These are phyloP conservation scores for Kurtzmaniella fragi DNA, from an alignment of 805 yeast species.

Conservation along the genomic window DNA sequence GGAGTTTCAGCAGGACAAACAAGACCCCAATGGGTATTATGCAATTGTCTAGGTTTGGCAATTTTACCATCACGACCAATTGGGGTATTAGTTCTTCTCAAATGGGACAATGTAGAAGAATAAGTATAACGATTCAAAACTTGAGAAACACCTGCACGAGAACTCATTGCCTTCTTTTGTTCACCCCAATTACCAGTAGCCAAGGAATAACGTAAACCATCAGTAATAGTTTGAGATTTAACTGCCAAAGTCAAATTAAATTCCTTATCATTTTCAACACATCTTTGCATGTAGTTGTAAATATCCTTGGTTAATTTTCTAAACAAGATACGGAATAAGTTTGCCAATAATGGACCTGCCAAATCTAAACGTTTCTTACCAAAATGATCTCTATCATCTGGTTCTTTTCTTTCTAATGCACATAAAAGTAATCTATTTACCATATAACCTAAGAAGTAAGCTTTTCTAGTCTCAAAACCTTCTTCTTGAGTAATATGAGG, in stretches of 20 bases:
- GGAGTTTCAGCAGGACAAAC: conserved; percentile 99
- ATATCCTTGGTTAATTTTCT: conserved; percentile 94
- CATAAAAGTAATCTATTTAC: conserved; percentile 90
- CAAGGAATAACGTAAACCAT: conserved; percentile 93
- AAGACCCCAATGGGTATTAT: conserved; percentile 99
- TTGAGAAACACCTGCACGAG: conserved; percentile 99
- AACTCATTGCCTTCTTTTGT: conserved; percentile 97
- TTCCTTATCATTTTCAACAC: conserved; percentile 96
- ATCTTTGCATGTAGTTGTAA: conserved; percentile 96
- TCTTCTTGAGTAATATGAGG: conserved; percentile 98
- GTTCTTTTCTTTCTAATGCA: conserved; percentile 95
- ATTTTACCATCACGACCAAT: conserved; percentile 99
- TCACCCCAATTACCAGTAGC: conserved; percentile 99
- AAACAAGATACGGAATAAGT: conserved; percentile 89
- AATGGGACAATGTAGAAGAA: conserved; percentile 96
- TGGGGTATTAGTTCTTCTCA: conserved; percentile 98
- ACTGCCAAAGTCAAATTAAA: conserved; percentile 95
- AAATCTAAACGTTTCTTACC: conserved; percentile 97
- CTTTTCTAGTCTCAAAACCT: conserved; percentile 95
- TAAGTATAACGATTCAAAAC: conserved; percentile 96
- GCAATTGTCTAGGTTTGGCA: conserved; percentile 98
- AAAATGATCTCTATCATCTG: conserved; percentile 98
- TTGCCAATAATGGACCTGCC: conserved; percentile 97
- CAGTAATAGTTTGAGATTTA: conserved; percentile 93
- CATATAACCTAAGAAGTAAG: conserved; percentile 96